These are phyloP conservation scores for Rubia occidens DNA, from an alignment of 305 asterid genomes.

Conservation along the genomic window DNA sequence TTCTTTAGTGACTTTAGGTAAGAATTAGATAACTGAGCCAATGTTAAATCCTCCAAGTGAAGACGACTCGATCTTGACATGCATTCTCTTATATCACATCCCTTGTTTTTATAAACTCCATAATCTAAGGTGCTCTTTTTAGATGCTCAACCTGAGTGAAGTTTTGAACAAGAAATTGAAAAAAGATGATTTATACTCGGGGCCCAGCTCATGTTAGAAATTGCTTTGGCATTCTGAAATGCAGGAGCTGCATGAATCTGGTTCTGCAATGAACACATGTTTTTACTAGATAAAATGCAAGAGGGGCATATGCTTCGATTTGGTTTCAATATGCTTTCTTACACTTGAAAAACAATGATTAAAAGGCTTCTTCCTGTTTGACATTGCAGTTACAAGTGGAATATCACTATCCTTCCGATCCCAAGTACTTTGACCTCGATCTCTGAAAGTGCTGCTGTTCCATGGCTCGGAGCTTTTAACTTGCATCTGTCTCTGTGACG, in stretches of 20 bases:
- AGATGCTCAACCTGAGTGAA: background rate
- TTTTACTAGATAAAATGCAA: too few species aligned
- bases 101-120: background rate
- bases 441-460: slow-evolving; percentile 25
- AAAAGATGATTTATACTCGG: background rate
- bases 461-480: slow-evolving; percentile 29
- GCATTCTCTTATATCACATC: background rate
- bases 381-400: slow-evolving; percentile 78
- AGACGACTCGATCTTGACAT: background rate
- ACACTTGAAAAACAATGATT: background rate
- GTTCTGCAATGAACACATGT: background rate
- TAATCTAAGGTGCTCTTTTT: background rate
- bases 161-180: background rate
- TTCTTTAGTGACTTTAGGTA: background rate
- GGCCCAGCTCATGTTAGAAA: too few species aligned
- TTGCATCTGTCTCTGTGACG: slow-evolving; percentile 34
- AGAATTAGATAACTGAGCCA: background rate
- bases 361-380: slow-evolving; percentile 14
- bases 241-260: background rate
- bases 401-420: slow-evolving; percentile 76
- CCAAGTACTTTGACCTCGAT: slow-evolving; percentile 68
- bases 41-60: background rate
- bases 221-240: background rate
- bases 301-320: too few species aligned
- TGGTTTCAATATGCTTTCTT: background rate